phyloP scores from a whole-genome alignment of 2,329 filamentous ascomycete genomes.

The Zasmidium citrigriseum region DNA sequence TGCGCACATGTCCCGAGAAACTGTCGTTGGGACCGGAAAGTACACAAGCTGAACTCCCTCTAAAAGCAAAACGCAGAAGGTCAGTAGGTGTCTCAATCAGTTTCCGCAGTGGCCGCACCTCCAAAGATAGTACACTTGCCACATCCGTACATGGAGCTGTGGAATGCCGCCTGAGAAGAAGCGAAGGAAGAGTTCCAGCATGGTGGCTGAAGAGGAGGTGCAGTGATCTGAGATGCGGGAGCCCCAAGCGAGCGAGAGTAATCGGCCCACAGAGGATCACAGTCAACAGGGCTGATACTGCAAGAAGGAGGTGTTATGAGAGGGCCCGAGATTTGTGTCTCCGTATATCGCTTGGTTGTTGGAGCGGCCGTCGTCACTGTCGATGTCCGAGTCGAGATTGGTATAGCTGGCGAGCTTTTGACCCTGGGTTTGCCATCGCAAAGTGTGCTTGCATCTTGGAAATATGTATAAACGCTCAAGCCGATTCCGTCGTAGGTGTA shows the following conservation, averaged over 20 bases:
- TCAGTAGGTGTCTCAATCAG: no score
- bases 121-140: slow-evolving; percentile 34
- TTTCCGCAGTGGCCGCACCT: no score
- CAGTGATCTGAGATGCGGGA: slow-evolving; percentile 22
- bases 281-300: no score
- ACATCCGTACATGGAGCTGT: slow-evolving; percentile 27
- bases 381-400: slow-evolving; percentile 18
- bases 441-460: slow-evolving; percentile 30
- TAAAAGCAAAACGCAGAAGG: no score
- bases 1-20: slow-evolving; percentile 34
- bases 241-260: no score
- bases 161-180: slow-evolving; percentile 6
- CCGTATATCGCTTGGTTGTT: slow-evolving; percentile 10
- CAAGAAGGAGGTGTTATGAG: slow-evolving; percentile 23
- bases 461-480: no score
- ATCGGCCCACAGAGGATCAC: no score
- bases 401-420: slow-evolving; percentile 25
- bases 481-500: no score
- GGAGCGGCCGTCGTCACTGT: slow-evolving; percentile 14
- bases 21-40: slow-evolving; percentile 27
- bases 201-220: slow-evolving; percentile 25
- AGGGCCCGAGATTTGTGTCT: slow-evolving; percentile 15
- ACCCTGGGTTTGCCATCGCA: slow-evolving; percentile 34
- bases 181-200: slow-evolving; percentile 25
- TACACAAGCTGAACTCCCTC: slow-evolving; percentile 32